phyloP scores from a whole-genome alignment of 805 yeast genomes.

The Diddensiella caesifluorescens region DNA sequence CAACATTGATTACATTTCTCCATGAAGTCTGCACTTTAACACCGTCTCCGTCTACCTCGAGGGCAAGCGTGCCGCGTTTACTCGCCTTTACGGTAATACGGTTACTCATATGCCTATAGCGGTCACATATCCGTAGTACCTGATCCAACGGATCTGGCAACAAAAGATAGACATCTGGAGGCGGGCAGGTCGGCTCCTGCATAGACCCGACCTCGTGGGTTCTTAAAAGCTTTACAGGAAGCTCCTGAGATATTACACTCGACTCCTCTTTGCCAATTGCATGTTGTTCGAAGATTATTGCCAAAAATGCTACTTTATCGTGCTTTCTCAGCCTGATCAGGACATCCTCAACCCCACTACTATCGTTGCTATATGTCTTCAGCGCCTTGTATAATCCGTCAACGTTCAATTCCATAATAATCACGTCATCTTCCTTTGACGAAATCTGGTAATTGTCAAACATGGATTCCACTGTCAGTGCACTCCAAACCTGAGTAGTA shows the following conservation, averaged over 20 bases:
- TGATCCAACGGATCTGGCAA: conserved; percentile 32
- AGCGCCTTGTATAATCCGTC: conserved; percentile 57
- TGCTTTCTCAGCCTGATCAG: conserved; percentile 23
- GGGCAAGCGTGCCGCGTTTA: conserved; percentile 21
- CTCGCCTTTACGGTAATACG: conserved; percentile 22
- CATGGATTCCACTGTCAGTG: conserved; percentile 39
- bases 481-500: conserved; percentile 69
- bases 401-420: conserved; percentile 56
- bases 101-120: conserved; percentile 27
- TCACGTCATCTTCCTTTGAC: conserved; percentile 48
- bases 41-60: conserved; percentile 23
- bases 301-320: conserved; percentile 47
- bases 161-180: conserved; percentile 52
- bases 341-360: conserved; percentile 29
- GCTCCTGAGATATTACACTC: conserved; percentile 32
- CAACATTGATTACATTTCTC: conserved; percentile 14
- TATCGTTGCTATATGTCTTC: conserved; percentile 44
- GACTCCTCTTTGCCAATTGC: conserved; percentile 42
- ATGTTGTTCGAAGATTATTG: conserved; percentile 53
- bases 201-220: conserved; percentile 47
- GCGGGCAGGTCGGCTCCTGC: conserved; percentile 58
- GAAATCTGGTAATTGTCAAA: conserved; percentile 48
- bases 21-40: conserved; percentile 29
- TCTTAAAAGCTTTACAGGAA: conserved; percentile 64
- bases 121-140: conserved; percentile 30